Percentiles rank a stretch among this genome's conserved stretches.
Evolutionary conservation across 768 basidiomycete species (phyloP).

Genomic region (Dendrothele bispora): DNA sequence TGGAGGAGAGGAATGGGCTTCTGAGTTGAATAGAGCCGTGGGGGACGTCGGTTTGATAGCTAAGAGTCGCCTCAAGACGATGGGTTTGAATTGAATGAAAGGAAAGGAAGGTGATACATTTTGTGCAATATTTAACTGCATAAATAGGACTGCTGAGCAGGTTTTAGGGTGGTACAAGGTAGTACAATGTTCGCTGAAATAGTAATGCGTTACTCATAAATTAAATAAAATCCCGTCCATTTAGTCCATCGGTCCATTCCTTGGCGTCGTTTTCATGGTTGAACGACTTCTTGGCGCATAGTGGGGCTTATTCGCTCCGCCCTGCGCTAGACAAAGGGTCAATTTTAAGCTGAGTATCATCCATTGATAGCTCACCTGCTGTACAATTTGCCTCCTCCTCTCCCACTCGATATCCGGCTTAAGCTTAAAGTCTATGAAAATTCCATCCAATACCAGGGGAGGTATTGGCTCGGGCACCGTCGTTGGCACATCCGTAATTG

Average conservation of each 20-base stretch:
- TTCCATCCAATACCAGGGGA: not conserved
- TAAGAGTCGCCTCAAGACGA: conserved; percentile 55
- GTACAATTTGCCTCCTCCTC: conserved; percentile 48
- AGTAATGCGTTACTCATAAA: no score
- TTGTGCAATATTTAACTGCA: not conserved
- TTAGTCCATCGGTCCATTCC: not conserved
- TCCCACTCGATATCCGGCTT: conserved; percentile 73
- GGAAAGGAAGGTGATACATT: conserved; percentile 13
- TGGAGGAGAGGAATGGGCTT: conserved; percentile 52
- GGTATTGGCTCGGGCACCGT: conserved; percentile 53
- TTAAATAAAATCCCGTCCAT: conserved; percentile 2
- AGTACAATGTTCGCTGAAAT: no score
- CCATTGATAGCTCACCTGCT: conserved; percentile 41
- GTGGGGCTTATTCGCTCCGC: not conserved
- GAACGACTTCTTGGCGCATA: conserved; percentile 1
- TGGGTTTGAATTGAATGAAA: conserved; percentile 37
- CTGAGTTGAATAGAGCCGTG: conserved; percentile 73
- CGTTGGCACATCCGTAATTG: conserved; percentile 46
- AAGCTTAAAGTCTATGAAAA: conserved; percentile 20
- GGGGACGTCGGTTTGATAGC: conserved; percentile 76
- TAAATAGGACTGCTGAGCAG: no score
- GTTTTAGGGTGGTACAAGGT: no score
- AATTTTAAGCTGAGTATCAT: not conserved
- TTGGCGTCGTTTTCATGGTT: not conserved
- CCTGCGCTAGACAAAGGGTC: not conserved